Evolutionary conservation across 352 stramenopile genomes (phyloP), one percentile per base, ranked within the genome.

Genomic region (Sclerospora graminicola): DNA sequence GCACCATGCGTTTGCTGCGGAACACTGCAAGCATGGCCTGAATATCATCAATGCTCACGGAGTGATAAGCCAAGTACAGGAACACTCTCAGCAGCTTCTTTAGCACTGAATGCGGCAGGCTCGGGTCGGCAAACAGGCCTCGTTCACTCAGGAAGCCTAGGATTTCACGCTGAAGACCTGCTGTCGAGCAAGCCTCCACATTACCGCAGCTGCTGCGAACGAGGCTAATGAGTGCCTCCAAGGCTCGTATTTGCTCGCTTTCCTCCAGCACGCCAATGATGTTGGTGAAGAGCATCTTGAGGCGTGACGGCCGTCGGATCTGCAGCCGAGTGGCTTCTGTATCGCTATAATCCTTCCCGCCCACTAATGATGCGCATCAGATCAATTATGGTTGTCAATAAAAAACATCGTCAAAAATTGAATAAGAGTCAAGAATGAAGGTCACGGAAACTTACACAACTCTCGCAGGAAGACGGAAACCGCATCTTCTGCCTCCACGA

Each of bases 1-100:
- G 60, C 44, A 73, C 57, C 60, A 86, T 74, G 2, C 76, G 74
- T 40, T 60, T 57, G 24, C 75, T 82, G 23, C 78, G 77, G 51
- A 91, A 89, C 21, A 89, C 76, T 6, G 56, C 57, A 13, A 91
- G 67, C 79, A 91, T 91, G 18, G 76, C 67, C 21, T 79, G 74
- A 44, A 91, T 82, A 46, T 91, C 79, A 18, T 87, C 71, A 30
- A 75, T 81, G 23, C 57, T 78, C 6, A 89, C 76, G 1, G 76
- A 86, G 57, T 91, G 77, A 37, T 82, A 84, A 5, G 75, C 63
- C 36, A 91, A 44, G 46, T 91, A 86, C 13, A 91, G 45, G 38
- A 91, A 82, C 31, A 91, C 52, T 4, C 72, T 50, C 33, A 89
- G 57, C 36, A 89, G 63, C 40, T 87, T 87, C 54, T 89, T 89